Percentiles rank a stretch among this genome's conserved stretches.
These are phyloP conservation scores for Emiliania huxleyi DNA, from an alignment of 78 protist species.

Conservation along the genomic window DNA sequence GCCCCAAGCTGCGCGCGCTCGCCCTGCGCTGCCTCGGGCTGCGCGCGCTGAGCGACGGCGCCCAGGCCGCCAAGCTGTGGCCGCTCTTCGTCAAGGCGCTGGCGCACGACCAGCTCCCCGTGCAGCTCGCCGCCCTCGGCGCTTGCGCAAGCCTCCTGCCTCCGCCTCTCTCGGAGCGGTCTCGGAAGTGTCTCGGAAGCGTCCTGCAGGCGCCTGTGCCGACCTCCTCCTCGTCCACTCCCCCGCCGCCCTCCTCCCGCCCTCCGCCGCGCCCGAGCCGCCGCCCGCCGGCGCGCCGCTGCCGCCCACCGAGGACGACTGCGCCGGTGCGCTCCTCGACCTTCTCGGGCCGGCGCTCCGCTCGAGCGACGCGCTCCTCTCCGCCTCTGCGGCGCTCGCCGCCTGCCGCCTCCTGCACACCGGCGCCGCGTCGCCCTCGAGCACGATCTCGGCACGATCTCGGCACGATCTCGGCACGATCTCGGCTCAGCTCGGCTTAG, in stretches of 20 bases:
- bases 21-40: background rate
- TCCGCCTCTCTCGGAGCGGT: too few relatives aligned
- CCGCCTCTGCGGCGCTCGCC: background rate
- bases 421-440: too few relatives aligned
- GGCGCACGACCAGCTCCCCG: background rate
- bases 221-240: background rate
- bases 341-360: background rate
- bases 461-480: too few relatives aligned
- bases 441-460: too few relatives aligned
- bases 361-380: background rate
- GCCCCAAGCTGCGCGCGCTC: background rate
- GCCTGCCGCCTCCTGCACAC: background rate
- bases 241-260: background rate
- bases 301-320: background rate
- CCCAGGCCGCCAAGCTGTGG: background rate
- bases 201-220: background rate
- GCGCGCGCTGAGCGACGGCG: background rate
- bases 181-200: too few relatives aligned
- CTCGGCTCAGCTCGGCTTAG: too few relatives aligned
- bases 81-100: constrained; percentile 7
- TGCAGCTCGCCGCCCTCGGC: background rate
- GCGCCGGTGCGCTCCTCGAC: background rate
- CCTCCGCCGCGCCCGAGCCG: background rate
- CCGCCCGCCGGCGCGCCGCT: background rate
- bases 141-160: background rate